Conservation (phyloP, 495 filamentous ascomycete genomes). For the Lasiosphaeria ovina region DNA sequence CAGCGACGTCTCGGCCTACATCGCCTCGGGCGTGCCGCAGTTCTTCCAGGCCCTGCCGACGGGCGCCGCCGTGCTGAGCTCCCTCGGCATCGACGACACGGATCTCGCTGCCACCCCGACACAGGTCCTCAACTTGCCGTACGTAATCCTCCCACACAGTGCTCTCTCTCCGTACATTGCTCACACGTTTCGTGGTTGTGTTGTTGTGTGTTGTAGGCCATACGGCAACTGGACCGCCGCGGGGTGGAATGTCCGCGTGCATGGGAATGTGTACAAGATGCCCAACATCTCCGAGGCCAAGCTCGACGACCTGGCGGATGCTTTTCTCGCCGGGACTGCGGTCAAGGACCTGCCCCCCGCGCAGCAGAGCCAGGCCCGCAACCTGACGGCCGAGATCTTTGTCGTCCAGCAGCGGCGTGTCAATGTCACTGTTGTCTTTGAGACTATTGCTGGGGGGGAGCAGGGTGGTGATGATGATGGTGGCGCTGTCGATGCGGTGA, state of each 20-base stretch:
- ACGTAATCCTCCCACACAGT: conserved; percentile 1
- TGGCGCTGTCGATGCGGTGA: conserved; percentile 35
- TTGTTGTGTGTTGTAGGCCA: conserved; percentile 38
- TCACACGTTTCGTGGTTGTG: neutral
- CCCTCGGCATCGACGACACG: conserved; percentile 54
- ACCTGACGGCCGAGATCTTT: conserved; percentile 68
- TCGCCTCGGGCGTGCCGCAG: conserved; percentile 61
- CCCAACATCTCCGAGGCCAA: conserved; percentile 61
- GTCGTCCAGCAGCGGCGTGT: conserved; percentile 65
- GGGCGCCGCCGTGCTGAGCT: conserved; percentile 56
- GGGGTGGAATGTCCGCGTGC: conserved; percentile 74
- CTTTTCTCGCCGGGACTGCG: conserved; percentile 63
- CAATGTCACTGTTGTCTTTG: conserved; percentile 62
- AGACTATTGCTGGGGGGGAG: conserved; percentile 41
- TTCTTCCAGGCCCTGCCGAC: conserved; percentile 68
- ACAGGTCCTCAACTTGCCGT: conserved; percentile 69
- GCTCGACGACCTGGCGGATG: conserved; percentile 64
- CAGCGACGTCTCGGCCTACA: conserved; percentile 53
- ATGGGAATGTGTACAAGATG: conserved; percentile 76
- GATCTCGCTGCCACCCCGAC: conserved; percentile 63
- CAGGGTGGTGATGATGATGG: conserved; percentile 34
- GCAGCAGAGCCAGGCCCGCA: conserved; percentile 65
- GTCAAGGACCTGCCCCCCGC: conserved; percentile 56
- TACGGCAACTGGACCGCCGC: conserved; percentile 78
- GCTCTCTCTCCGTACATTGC: neutral